A percentile compares a stretch with the other conserved stretches of the same genome.
These are phyloP conservation scores for Talaromyces sp. DNA, from an alignment of 2,329 filamentous ascomycete genomes.

Conservation along the genomic window DNA sequence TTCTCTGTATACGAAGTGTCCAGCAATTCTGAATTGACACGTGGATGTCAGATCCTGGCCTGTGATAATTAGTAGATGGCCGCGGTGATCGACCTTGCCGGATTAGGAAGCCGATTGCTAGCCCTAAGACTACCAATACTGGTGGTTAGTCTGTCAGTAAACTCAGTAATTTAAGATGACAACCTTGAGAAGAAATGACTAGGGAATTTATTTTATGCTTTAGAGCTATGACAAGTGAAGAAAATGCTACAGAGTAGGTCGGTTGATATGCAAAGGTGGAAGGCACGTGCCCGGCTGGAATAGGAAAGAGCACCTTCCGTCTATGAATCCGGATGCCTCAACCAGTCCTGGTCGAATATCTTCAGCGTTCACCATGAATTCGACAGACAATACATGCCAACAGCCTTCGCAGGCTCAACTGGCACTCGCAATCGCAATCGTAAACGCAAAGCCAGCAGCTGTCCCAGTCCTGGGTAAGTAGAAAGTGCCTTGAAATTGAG, in stretches of 20 bases:
- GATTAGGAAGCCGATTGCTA: background rate
- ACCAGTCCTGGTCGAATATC: background rate
- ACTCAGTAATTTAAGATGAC: too few relatives aligned
- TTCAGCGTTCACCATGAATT: background rate
- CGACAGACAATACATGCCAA: background rate
- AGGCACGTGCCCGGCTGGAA: background rate
- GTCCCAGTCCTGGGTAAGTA: slow-evolving; percentile 30
- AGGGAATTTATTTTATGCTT: too few relatives aligned
- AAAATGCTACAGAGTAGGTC: too few relatives aligned
- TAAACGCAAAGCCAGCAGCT: slow-evolving; percentile 36
- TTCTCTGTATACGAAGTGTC: background rate
- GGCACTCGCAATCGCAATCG: slow-evolving; percentile 38
- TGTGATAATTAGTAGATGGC: too few relatives aligned
- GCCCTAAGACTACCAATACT: background rate
- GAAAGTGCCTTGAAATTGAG: background rate
- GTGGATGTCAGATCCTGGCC: too few relatives aligned
- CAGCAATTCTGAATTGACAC: background rate
- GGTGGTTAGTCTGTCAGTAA: too few relatives aligned
- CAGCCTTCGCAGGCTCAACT: slow-evolving; percentile 34
- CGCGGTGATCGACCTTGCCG: background rate
- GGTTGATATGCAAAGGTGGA: too few relatives aligned
- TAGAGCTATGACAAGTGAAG: too few relatives aligned
- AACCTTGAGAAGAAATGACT: too few relatives aligned
- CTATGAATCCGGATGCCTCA: background rate
- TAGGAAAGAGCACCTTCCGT: background rate